A percentile compares a stretch with the other conserved stretches of the same genome.
Evolutionary conservation across 176 grass and related monocot species (phyloP).

Genomic region (Canna indica): DNA sequence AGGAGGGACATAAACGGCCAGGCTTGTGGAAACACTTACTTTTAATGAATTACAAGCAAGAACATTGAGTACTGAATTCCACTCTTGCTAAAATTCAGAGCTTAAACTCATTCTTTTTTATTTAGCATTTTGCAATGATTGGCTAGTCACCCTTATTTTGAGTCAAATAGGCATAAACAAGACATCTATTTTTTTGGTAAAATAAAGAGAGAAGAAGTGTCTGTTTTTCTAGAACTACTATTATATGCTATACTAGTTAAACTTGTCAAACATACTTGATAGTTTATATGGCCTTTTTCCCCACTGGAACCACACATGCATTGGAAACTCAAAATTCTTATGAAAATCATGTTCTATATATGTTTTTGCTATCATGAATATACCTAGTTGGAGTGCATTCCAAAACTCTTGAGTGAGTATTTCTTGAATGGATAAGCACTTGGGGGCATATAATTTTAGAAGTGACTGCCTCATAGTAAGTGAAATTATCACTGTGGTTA

Average conservation of each 20-base stretch:
- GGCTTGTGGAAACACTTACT: no score
- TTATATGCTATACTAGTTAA: not conserved
- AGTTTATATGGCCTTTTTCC: not conserved
- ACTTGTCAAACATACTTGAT: not conserved
- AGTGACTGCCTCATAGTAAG: not conserved
- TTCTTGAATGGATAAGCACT: not conserved
- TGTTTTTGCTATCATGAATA: not conserved
- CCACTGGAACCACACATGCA: not conserved
- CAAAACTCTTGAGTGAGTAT: not conserved
- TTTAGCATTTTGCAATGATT: no score
- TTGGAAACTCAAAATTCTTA: not conserved
- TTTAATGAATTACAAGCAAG: no score
- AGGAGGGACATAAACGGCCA: no score
- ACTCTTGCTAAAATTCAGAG: no score
- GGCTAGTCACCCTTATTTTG: not conserved
- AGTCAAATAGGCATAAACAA: not conserved
- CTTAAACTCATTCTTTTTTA: no score
- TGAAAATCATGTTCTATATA: not conserved
- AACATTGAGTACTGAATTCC: no score
- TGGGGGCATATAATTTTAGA: not conserved
- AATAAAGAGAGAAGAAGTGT: not conserved
- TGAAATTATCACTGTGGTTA: not conserved
- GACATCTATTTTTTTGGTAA: not conserved
- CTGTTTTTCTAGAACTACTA: not conserved
- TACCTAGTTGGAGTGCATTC: not conserved